Percentiles rank a stretch among this genome's conserved stretches.
Conservation (phyloP, 176 grass and related monocot genomes). For the Pharus latifolius region DNA sequence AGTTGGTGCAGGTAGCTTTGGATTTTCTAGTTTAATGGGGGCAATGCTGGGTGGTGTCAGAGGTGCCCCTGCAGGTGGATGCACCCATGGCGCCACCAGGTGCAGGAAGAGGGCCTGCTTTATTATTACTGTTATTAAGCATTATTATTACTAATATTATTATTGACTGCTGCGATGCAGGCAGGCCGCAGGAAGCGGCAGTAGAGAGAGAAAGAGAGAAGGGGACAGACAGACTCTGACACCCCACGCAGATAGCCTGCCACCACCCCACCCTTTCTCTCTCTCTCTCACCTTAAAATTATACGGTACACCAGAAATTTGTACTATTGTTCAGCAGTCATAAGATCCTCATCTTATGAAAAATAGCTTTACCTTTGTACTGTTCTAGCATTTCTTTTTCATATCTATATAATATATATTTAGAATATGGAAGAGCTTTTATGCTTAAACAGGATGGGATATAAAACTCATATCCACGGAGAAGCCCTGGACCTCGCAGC, state of each 20-base stretch:
- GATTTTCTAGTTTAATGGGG: slow-evolving; percentile 5
- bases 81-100: background rate
- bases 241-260: slow-evolving; percentile 42
- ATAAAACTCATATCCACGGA: no score
- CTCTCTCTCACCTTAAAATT: slow-evolving; percentile 12
- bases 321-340: background rate
- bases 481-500: no score
- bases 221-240: slow-evolving; percentile 55
- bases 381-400: no score
- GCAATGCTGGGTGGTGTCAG: background rate
- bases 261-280: background rate
- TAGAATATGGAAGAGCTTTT: no score
- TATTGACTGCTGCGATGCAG: slow-evolving; percentile 26
- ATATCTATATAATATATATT: no score
- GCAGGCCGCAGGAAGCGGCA: slow-evolving; percentile 16
- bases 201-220: background rate
- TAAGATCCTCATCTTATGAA: background rate
- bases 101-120: background rate
- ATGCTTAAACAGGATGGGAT: no score
- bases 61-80: background rate
- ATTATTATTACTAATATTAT: slow-evolving; percentile 1
- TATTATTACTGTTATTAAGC: background rate
- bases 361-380: background rate
- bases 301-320: background rate
- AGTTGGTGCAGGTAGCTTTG: background rate